A percentile compares a stretch with the other conserved stretches of the same genome.
Evolutionary conservation across 345 rosid genomes (phyloP).

Genomic region (Pseudoturritis turrita): DNA sequence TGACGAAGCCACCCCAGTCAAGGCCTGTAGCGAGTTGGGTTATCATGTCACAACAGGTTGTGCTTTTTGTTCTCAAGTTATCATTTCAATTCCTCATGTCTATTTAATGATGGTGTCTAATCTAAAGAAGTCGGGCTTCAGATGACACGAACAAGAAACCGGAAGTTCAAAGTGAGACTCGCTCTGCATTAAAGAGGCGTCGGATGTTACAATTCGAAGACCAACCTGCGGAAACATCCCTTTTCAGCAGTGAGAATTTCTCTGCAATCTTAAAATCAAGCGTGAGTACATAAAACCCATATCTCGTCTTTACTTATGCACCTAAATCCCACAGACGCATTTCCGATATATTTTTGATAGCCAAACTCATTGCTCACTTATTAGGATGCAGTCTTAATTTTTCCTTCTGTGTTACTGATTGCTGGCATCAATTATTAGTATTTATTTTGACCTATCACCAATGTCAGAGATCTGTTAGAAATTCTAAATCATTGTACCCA

Average conservation of each 20-base stretch:
- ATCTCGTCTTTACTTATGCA: not conserved
- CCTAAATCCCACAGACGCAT: not conserved
- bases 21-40: constrained; percentile 74
- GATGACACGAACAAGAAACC: constrained; percentile 48
- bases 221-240: constrained; percentile 42
- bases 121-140: constrained; percentile 22
- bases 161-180: constrained; percentile 45
- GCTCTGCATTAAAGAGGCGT: constrained; percentile 71
- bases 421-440: not conserved
- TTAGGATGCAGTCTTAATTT: not conserved
- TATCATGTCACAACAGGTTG: constrained; percentile 46
- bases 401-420: not conserved
- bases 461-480: not conserved
- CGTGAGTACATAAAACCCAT: constrained; percentile 35
- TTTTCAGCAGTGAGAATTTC: constrained; percentile 56
- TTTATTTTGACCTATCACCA: not conserved
- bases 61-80: constrained; percentile 12
- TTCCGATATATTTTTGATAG: not conserved
- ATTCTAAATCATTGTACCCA: not conserved
- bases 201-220: constrained; percentile 82
- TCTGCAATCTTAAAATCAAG: constrained; percentile 68
- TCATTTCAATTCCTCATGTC: not conserved
- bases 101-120: constrained; percentile 11
- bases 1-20: constrained; percentile 78
- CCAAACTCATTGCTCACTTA: not conserved